Base-by-base conservation (phyloP, 495 filamentous ascomycete species). In the Chaetomium fimeti region DNA sequence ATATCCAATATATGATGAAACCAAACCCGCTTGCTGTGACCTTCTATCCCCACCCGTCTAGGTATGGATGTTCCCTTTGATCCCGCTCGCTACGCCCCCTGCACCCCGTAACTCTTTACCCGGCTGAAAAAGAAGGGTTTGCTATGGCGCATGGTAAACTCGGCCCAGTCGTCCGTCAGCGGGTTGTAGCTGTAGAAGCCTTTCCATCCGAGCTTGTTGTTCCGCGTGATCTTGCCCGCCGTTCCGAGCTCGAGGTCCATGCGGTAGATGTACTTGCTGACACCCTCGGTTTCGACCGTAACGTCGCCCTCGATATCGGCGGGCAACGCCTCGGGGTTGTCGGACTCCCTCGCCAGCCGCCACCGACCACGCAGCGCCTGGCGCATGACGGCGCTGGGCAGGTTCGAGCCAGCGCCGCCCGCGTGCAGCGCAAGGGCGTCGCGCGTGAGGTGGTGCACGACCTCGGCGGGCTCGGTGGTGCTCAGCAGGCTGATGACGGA, bases 141-240 rank as follows among this genome's bases (percentile, higher is more conserved):
- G 71, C 92, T 89, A 74, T 97, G 91, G 74, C 87, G 89, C 65
- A 93, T 76, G 20, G 83, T 81, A 76, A 98, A 98, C 75, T 91
- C 89, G 0, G 83, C 91, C 89, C 91, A 91, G 74, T 97, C 93
- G 71, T 93, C 92, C 22, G 92, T 93, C 68, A 96, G 76, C 69
- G 81, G 82, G 70, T 97, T 95, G 68, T 94, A 95, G 76, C 87
- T 92, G 89, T 91, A 97, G 76, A 89, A 97, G 0, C 91, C 90
- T 73, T 88, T 88, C 95, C 95, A 98, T 0, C 77, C 76, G 40
- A 99, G 73, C 77, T 93, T 97, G 54, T 91, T 96, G 63, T 93
- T 94, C 68, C 83, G 83, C 22, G 80, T 73, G 5, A 75, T 78
- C 62, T 78, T 78, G 0, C 88, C 83, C 0, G 85, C 82, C 43